Evolutionary conservation across 441 rosid genomes (phyloP), one percentile per base, ranked within the genome.

Genomic region (Eutrema salsugineum): DNA sequence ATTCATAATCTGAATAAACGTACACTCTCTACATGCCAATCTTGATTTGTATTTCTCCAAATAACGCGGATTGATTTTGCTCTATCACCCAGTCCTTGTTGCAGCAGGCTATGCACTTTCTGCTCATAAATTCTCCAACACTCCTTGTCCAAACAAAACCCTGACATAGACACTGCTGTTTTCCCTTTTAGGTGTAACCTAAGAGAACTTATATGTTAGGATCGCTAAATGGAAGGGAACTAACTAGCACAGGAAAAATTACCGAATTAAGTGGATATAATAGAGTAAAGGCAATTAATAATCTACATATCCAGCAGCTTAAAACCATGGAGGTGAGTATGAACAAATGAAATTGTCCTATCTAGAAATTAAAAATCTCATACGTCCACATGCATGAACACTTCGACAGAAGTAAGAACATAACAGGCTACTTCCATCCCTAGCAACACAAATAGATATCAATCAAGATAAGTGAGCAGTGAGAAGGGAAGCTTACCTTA

Each of bases 71-170:
- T 80, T 22, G 80, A 74, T 82, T 89, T 92, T 35, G 83, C 91
- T 81, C 96, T 87, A 68, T 94, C 97, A 24, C 84, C 79, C 56
- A 94, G 83, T 72, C 97, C 98, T 78, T 92, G 91, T 77, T 27
- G 63, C 16, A 94, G 84, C 76, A 92, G 75, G 73, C 72, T 75
- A 9, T 86, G 84, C 60, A 94, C 90, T 80, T 87, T 88, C 79
- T 84, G 81, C 85, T 94, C 99, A 61, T 82, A 87, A 65, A 77
- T 53, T 85, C 97, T 88, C 99, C 99, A 94, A 74, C 88, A 88
- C 76, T 94, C 99, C 72, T 84, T 87, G 77, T 94, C 99, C 83
- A 84, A 84, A 86, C 99, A 94, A 82, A 80, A 86, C 75, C 91
- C 97, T 56, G 79, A 77, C 22, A 83, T 64, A 72, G 73, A 58